These are phyloP conservation scores for Phytopythium cucurbitacearum DNA, from an alignment of 352 stramenopile genomes.

Conservation along the genomic window DNA sequence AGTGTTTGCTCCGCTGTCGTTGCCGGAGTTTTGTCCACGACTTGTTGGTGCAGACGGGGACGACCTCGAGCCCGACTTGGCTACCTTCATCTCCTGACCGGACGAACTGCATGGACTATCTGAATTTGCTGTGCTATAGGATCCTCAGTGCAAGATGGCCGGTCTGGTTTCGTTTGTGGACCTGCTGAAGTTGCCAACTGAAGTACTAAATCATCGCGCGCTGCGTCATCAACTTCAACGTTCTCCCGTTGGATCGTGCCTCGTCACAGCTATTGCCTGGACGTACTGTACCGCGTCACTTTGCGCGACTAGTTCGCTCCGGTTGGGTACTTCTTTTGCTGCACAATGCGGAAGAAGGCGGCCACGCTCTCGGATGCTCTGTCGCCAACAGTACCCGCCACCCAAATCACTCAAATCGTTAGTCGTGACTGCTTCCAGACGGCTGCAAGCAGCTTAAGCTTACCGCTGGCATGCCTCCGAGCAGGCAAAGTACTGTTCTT, in stretches of 20 bases:
- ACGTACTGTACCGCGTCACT: conserved; percentile 10
- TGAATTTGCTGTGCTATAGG: neutral
- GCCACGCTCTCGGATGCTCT: conserved; percentile 71
- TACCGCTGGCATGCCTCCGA: conserved; percentile 77
- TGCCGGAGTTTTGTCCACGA: conserved; percentile 2
- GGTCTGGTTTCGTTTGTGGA: no score
- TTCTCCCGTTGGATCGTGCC: neutral
- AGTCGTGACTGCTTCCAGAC: neutral
- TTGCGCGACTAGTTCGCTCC: conserved; percentile 8
- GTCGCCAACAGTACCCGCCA: conserved; percentile 1
- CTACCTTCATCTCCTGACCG: neutral
- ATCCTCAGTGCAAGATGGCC: no score
- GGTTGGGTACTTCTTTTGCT: conserved; percentile 64
- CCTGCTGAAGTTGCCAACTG: neutral
- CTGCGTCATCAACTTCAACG: neutral
- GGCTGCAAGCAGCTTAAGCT: neutral
- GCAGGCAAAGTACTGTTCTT: conserved; percentile 83
- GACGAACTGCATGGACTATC: neutral
- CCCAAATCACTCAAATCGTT: conserved; percentile 1
- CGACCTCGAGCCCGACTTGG: neutral
- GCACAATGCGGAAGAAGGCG: conserved; percentile 73
- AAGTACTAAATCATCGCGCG: neutral
- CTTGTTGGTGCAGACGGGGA: conserved; percentile 3
- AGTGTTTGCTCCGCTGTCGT: conserved; percentile 3
- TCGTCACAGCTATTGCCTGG: conserved; percentile 9